Base-by-base conservation (phyloP, 2,329 filamentous ascomycete species). In the Truncatella angustata region DNA sequence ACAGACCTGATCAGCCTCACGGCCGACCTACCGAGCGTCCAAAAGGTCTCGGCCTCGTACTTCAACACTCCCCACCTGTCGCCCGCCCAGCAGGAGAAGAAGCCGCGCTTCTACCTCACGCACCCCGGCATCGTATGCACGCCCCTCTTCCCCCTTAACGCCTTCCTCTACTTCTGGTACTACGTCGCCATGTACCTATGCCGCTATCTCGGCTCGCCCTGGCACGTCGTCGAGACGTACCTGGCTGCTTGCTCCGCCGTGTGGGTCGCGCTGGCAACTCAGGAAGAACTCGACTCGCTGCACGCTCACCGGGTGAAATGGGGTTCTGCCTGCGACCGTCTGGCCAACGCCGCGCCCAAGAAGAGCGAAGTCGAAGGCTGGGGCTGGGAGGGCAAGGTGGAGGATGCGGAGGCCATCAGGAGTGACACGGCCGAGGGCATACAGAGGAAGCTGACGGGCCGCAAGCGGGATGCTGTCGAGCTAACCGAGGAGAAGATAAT, bases 51-150 rank as follows among this genome's bases (percentile, higher is more conserved):
- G 3, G 66, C 73, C 4, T 66, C 72, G 1, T 93, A 84, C 67
- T 78, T 88, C 51, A 70, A 73, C 3, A 54, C 65, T 10, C 49
- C 58, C 10, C 9, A 6, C 39, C 59, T 35, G 32, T 54, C 14
- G 57, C 59, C 40, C 24, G 3, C 60, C 54, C 51, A 49, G 21
- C 52, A 62, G 45, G 40, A 63, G 4, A 58, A 68, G n/a, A 70
- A 63, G 21, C 88, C 90, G 0, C 80, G 77, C 51, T 84, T 90
- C 63, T 95, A 94, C 71, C 67, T 96, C 55, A 79, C 85, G 0
- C 94, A 99, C 66, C 94, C 94, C 0, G 94, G 94, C 56, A 81
- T 99, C 56, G 88, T 92, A 58, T 86, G 82, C 49, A 96, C 92
- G 2, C 81, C 85, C 1, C 88, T 99, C 57, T 81, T 97, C 57